A percentile compares a stretch with the other conserved stretches of the same genome.
These are phyloP conservation scores for Symmetrospora coprosmae DNA, from an alignment of 768 basidiomycete species.

Conservation along the genomic window DNA sequence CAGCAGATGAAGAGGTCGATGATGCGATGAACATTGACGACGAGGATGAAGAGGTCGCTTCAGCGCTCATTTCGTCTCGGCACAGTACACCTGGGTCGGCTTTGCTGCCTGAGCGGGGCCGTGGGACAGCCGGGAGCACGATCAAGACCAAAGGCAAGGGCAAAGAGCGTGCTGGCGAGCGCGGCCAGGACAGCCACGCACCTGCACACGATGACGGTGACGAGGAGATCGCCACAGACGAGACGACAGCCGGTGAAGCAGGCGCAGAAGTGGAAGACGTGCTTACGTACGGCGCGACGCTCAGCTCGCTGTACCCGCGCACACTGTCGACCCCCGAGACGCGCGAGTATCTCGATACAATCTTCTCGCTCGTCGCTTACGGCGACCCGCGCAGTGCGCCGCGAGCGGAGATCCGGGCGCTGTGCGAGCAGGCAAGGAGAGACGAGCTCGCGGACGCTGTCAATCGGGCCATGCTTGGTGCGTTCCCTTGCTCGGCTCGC, in stretches of 20 bases:
- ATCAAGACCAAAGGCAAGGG: too few species aligned
- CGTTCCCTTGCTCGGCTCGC: neutral
- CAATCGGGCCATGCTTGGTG: conserved; percentile 13
- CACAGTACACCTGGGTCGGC: too few species aligned
- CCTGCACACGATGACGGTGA: too few species aligned
- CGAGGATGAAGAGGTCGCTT: conserved; percentile 14
- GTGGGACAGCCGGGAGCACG: too few species aligned
- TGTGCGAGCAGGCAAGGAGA: neutral
- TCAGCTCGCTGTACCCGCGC: conserved; percentile 2
- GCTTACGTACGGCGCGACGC: conserved; percentile 1
- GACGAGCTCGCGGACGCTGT: conserved; percentile 11
- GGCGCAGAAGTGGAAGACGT: conserved; percentile 16
- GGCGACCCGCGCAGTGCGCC: neutral
- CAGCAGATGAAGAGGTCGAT: neutral
- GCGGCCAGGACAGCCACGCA: too few species aligned
- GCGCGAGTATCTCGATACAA: neutral
- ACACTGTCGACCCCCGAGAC: neutral
- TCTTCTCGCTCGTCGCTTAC: conserved; percentile 17
- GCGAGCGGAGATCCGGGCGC: neutral
- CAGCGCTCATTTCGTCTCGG: conserved; percentile 2
- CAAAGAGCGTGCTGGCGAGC: too few species aligned
- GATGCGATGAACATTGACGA: neutral
- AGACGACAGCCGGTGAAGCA: neutral
- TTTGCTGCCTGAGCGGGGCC: too few species aligned
- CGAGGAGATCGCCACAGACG: neutral